A percentile compares a stretch with the other conserved stretches of the same genome.
These are phyloP conservation scores for Kwoniella shandongensis DNA, from an alignment of 768 basidiomycete genomes.

Conservation along the genomic window DNA sequence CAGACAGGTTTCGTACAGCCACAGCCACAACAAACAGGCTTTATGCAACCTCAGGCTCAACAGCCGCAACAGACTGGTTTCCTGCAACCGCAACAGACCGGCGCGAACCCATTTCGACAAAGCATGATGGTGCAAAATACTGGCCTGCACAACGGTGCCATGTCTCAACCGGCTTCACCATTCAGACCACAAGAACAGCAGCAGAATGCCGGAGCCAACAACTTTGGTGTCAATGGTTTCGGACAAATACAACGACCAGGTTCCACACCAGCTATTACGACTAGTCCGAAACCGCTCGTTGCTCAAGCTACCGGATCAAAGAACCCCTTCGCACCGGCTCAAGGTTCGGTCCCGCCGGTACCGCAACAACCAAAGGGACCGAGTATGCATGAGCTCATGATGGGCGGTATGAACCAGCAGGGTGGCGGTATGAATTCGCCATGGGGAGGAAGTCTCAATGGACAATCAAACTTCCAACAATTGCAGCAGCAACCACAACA, in stretches of 20 bases:
- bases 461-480: not conserved
- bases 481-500: constrained; percentile 8
- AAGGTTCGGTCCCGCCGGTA: constrained; percentile 52
- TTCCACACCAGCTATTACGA: constrained; percentile 33
- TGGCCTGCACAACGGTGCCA: constrained; percentile 48
- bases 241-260: constrained; percentile 40
- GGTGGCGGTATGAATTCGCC: constrained; percentile 3
- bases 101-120: constrained; percentile 80
- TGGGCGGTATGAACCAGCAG: constrained; percentile 58
- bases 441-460: constrained; percentile 1
- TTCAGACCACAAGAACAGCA: constrained; percentile 7
- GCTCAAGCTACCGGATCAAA: constrained; percentile 89
- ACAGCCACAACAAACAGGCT: constrained; percentile 60
- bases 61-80: constrained; percentile 38
- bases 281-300: constrained; percentile 63
- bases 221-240: constrained; percentile 9
- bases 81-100: constrained; percentile 58
- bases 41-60: constrained; percentile 36
- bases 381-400: constrained; percentile 76
- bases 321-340: constrained; percentile 87
- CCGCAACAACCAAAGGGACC: constrained; percentile 73
- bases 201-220: not conserved
- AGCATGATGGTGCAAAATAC: constrained; percentile 68
- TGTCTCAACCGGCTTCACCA: constrained; percentile 34
- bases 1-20: constrained; percentile 30